Percentiles rank a stretch among this genome's conserved stretches.
phyloP scores from a whole-genome alignment of 2,329 filamentous ascomycete species.

The Neofusicoccum umdonicola region DNA sequence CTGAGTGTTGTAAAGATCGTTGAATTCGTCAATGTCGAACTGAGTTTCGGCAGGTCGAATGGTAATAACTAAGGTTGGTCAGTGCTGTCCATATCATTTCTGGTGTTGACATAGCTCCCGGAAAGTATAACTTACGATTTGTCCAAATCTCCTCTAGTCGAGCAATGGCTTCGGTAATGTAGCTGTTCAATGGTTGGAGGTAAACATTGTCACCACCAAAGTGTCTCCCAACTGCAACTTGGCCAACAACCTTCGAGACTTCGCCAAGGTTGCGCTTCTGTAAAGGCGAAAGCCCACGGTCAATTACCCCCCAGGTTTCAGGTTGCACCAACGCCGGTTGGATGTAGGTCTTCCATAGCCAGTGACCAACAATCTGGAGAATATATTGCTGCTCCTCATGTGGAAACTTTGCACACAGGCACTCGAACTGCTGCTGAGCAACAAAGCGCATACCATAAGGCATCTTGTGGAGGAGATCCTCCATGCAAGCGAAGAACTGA shows the following conservation, averaged over 20 bases:
- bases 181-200: conserved; percentile 89
- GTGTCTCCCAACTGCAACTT: conserved; percentile 81
- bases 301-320: conserved; percentile 89
- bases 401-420: conserved; percentile 73
- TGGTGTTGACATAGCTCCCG: too few relatives aligned
- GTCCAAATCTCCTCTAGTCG: conserved; percentile 73
- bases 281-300: conserved; percentile 81
- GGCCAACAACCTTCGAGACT: conserved; percentile 86
- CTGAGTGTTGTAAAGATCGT: conserved; percentile 92
- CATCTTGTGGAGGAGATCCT: conserved; percentile 82
- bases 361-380: conserved; percentile 80
- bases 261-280: conserved; percentile 91
- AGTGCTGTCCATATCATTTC: conserved; percentile 24
- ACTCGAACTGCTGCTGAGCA: conserved; percentile 79
- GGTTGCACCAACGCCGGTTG: conserved; percentile 86
- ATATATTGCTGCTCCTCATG: conserved; percentile 74
- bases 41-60: conserved; percentile 85
- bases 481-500: conserved; percentile 77
- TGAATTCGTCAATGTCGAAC: conserved; percentile 98
- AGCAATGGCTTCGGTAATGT: conserved; percentile 80
- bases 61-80: conserved; percentile 62
- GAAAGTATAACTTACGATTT: conserved; percentile 48
- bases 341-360: conserved; percentile 93
- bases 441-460: conserved; percentile 91
- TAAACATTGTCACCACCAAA: conserved; percentile 97